A percentile compares a stretch with the other conserved stretches of the same genome.
These are phyloP conservation scores for Geoglossum cookeanum DNA, from an alignment of 2,329 filamentous ascomycete genomes.

Conservation along the genomic window DNA sequence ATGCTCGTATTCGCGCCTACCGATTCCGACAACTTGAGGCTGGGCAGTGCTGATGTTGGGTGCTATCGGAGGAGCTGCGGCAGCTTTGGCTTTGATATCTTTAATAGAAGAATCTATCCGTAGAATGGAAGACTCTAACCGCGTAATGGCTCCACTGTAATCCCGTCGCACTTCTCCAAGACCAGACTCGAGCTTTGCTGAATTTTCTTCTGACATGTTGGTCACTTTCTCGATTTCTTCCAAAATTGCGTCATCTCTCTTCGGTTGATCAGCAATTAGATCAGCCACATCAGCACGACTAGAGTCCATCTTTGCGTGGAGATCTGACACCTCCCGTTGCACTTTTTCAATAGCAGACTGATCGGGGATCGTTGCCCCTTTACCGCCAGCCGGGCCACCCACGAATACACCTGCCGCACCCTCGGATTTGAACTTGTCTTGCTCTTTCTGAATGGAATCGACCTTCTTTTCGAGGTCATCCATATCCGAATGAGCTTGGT, in stretches of 20 bases:
- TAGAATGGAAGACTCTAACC: neutral
- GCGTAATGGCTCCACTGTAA: neutral
- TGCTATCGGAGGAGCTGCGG: neutral
- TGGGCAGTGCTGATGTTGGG: neutral
- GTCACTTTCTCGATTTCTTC: neutral
- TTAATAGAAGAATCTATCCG: neutral
- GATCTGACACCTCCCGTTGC: neutral
- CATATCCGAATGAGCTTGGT: neutral
- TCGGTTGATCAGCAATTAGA: neutral
- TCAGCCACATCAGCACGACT: neutral
- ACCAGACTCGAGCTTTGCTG: neutral
- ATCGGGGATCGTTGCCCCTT: neutral
- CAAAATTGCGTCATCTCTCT: neutral
- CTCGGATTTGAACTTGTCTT: neutral
- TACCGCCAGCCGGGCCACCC: neutral
- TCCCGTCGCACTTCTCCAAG: neutral
- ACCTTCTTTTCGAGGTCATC: neutral
- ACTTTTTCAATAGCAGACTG: neutral
- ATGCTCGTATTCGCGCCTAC: neutral
- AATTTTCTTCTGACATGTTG: neutral
- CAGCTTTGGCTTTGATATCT: neutral
- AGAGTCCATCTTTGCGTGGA: neutral
- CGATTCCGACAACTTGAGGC: neutral
- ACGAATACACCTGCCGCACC: neutral
- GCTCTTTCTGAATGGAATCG: neutral